Conservation (phyloP, 2,329 filamentous ascomycete species). For the Sporothrix sp. region DNA sequence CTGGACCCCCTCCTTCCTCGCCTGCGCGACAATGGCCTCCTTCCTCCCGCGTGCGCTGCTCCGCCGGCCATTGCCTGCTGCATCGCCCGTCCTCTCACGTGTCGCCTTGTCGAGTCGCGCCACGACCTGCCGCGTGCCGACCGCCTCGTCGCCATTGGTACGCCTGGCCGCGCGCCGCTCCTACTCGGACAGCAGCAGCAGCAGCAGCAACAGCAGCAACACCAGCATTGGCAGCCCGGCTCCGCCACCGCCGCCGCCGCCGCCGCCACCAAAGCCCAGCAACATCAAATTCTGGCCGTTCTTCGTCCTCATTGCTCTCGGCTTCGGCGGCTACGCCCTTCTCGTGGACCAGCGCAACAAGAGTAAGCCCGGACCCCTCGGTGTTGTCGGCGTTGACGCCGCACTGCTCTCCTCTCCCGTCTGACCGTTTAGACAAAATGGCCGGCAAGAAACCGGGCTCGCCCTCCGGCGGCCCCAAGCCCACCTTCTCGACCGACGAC, state of each 20-base stretch:
- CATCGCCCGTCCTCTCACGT: neutral
- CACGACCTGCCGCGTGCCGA: neutral
- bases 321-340: constrained; percentile 39
- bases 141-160: neutral
- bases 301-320: constrained; percentile 37
- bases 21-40: constrained; percentile 6
- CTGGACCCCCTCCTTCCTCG: neutral
- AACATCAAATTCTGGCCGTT: constrained; percentile 50
- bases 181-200: constrained; percentile 3
- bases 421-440: constrained; percentile 9
- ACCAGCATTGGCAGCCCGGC: neutral
- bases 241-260: constrained; percentile 12
- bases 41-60: constrained; percentile 10
- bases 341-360: constrained; percentile 36
- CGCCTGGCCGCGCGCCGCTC: constrained; percentile 3
- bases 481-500: constrained; percentile 63
- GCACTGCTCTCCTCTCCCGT: neutral
- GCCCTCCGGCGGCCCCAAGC: constrained; percentile 33
- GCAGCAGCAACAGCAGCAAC: neutral
- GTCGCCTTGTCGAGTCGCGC: neutral
- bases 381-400: neutral
- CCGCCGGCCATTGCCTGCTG: constrained; percentile 7
- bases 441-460: constrained; percentile 18
- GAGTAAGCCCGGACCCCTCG: constrained; percentile 4
- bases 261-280: constrained; percentile 15